phyloP scores from a whole-genome alignment of 2,329 filamentous ascomycete species.

The Iodosphaeria phyllophila region DNA sequence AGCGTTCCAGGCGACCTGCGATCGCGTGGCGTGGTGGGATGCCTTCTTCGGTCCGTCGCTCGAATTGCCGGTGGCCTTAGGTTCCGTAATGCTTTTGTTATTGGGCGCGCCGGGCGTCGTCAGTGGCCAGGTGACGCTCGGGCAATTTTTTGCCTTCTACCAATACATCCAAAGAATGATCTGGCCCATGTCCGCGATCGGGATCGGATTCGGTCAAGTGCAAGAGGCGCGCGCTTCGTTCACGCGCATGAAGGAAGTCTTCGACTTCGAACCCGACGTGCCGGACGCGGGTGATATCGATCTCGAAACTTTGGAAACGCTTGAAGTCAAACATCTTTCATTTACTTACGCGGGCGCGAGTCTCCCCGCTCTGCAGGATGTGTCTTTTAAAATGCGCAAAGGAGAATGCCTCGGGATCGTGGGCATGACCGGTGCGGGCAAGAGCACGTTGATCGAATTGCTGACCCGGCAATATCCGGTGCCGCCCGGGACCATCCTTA shows the following conservation, averaged over 20 bases:
- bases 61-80: no score
- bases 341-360: slow-evolving; percentile 35
- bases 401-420: slow-evolving; percentile 27
- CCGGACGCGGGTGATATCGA: slow-evolving; percentile 34
- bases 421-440: slow-evolving; percentile 28
- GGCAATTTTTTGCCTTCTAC: neutral
- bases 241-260: no score
- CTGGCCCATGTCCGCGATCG: slow-evolving; percentile 1
- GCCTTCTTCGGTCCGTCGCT: no score
- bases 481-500: slow-evolving; percentile 28
- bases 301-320: slow-evolving; percentile 31
- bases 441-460: slow-evolving; percentile 38
- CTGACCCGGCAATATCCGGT: slow-evolving; percentile 41
- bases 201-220: no score
- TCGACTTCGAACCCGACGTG: slow-evolving; percentile 39
- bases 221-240: no score
- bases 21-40: no score
- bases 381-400: slow-evolving; percentile 22
- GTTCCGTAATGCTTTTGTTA: no score
- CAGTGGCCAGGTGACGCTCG: neutral
- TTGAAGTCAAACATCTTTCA: slow-evolving; percentile 32
- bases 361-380: slow-evolving; percentile 17
- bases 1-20: no score
- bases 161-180: slow-evolving; percentile 1
- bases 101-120: no score